Percentiles rank a stretch among this genome's conserved stretches.
phyloP scores from a whole-genome alignment of 352 stramenopile species.

The Globisporangium spinosum region DNA sequence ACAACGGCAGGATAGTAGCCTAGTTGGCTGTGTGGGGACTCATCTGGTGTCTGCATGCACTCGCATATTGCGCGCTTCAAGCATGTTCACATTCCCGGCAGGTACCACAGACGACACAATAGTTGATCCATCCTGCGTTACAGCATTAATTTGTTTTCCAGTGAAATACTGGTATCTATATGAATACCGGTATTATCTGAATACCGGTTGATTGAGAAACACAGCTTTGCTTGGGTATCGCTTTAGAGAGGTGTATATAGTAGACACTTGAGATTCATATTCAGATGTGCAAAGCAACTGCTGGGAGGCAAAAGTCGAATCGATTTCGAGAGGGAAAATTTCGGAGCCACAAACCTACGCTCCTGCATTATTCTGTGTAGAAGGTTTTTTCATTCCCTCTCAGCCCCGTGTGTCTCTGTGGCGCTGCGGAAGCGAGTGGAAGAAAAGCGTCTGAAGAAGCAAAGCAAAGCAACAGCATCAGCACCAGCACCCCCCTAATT shows the following conservation, averaged over 20 bases:
- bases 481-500: neutral
- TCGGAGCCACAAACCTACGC: neutral
- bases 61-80: neutral
- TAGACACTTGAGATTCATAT: neutral
- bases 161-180: neutral
- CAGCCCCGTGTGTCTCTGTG: too few species aligned
- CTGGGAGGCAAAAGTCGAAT: neutral
- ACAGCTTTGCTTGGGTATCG: neutral
- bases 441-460: conserved; percentile 14
- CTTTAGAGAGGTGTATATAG: neutral
- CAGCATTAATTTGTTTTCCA: neutral
- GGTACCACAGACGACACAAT: neutral
- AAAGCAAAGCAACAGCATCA: conserved; percentile 9
- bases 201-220: neutral
- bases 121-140: neutral
- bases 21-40: neutral
- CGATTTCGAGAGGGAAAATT: neutral
- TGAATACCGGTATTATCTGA: neutral
- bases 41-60: neutral
- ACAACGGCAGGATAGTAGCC: neutral
- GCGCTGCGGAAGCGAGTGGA: conserved; percentile 14
- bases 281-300: too few species aligned
- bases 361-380: neutral
- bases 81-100: neutral
- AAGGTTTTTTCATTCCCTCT: neutral